Conservation (phyloP, 2,329 filamentous ascomycete species). For the Cordyceps fumosorosea region DNA sequence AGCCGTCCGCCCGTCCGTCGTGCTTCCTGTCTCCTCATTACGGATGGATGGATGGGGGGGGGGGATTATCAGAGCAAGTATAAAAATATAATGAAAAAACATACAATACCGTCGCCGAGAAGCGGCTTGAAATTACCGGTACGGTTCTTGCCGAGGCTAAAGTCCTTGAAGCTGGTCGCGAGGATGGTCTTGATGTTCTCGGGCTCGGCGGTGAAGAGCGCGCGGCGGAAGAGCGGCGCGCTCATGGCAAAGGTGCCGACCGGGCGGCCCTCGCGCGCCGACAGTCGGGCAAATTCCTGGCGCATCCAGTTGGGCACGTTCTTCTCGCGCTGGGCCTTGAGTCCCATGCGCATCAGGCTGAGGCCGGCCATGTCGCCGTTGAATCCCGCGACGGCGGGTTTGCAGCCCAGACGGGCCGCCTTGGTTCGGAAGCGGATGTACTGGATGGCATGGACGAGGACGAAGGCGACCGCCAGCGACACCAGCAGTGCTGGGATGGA, state of each 20-base stretch:
- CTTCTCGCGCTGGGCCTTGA: conserved; percentile 15
- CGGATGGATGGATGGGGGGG: background rate
- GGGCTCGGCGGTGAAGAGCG: conserved; percentile 20
- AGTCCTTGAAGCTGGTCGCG: conserved; percentile 22
- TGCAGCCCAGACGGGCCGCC: conserved; percentile 16
- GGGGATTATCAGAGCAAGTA: no score
- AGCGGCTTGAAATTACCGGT: conserved; percentile 28
- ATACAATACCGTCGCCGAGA: conserved; percentile 36
- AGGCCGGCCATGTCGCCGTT: conserved; percentile 16
- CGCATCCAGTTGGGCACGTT: conserved; percentile 15
- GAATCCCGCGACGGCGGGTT: conserved; percentile 10
- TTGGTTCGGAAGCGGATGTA: background rate
- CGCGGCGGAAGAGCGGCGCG: conserved; percentile 17
- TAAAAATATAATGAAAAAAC: background rate
- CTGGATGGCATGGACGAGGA: background rate
- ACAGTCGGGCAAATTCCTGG: conserved; percentile 4
- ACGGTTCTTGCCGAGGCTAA: conserved; percentile 19
- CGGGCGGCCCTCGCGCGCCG: conserved; percentile 12
- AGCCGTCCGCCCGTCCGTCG: background rate
- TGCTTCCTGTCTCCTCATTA: background rate
- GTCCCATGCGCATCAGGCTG: conserved; percentile 8
- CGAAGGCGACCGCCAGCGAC: background rate
- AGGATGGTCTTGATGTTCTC: conserved; percentile 24
- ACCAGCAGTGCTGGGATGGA: conserved; percentile 7
- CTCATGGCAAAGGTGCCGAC: conserved; percentile 17